phyloP scores from a whole-genome alignment of 306 rosid genomes.

The Sindora glabra region DNA sequence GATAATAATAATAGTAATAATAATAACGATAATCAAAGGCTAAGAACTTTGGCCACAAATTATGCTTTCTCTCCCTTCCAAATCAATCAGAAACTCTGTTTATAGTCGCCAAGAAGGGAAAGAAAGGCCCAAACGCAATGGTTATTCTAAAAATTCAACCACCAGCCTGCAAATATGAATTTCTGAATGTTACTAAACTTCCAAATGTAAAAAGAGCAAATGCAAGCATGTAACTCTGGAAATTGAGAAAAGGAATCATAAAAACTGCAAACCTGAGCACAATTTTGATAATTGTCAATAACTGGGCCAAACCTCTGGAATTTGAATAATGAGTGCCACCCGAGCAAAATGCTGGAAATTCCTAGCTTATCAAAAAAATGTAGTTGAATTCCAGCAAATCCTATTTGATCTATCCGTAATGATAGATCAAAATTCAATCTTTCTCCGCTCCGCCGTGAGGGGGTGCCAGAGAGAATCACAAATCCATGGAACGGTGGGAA shows the following conservation, averaged over 20 bases:
- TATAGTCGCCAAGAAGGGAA: constrained; percentile 48
- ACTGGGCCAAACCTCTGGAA: not conserved
- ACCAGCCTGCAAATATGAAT: constrained; percentile 35
- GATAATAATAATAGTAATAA: too few species aligned
- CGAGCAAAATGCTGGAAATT: constrained; percentile 26
- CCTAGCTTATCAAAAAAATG: constrained; percentile 15
- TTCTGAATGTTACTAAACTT: constrained; percentile 9
- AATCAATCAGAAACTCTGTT: constrained; percentile 19
- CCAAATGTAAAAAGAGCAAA: constrained; percentile 5
- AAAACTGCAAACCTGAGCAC: constrained; percentile 1
- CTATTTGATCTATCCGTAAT: not conserved
- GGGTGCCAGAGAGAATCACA: constrained; percentile 1
- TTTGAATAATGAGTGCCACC: constrained; percentile 4
- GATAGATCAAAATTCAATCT: too few species aligned
- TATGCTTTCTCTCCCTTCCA: constrained; percentile 59
- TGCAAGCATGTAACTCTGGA: constrained; percentile 13
- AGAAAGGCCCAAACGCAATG: constrained; percentile 37
- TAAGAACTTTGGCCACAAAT: constrained; percentile 8
- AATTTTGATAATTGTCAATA: not conserved
- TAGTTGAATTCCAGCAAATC: constrained; percentile 27
- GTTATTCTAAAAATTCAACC: constrained; percentile 24
- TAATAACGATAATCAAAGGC: too few species aligned
- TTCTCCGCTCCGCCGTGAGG: not conserved
- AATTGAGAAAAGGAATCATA: not conserved
- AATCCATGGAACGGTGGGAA: not conserved